Evolutionary conservation across 345 rosid species (phyloP), one percentile per base, ranked within the genome.

Genomic region (Corchorus olitorius): DNA sequence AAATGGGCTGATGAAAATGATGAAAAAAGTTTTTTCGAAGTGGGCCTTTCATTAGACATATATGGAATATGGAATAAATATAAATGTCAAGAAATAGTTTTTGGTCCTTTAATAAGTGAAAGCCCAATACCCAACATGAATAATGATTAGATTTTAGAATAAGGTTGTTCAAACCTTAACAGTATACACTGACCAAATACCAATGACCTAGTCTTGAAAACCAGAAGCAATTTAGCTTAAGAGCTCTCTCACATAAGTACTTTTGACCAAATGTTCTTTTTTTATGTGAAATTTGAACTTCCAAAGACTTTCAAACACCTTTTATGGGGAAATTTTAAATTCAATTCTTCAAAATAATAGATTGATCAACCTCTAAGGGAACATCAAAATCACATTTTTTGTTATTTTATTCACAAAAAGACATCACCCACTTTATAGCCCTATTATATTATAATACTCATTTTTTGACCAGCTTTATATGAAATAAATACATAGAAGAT

Each of bases 301-400:
- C 76, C 17, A 16, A 73, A 37, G 81, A 72, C 82, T 70, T 76
- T 74, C 70, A 73, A 74, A 7, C 15, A 20, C 78, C 77, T 83
- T 81, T 83, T 6, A 3, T 39, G 4, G 43, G 67, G 77, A 80
- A 80, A 61, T 16, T 77, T 35, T 65, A 13, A 15, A 20, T 55
- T 27, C 34, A 46, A 65, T 60, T 11, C 56, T 49, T 55, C 56
- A 41, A 59, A 71, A 48, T 55, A 3, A 46, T 52, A 33, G 63
- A 60, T 74, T 63, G 79, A 74, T 78, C 74, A 58, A 33, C 49
- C 74, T 15, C 2, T 60, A 11, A 72, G 56, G 75, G n/a, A 64
- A 69, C 43, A 27, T 41, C 49, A 39, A 62, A 22, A 7, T 50
- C 59, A n/a, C 19, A 27, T 15, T 17, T 2, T 49, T 33, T 34